Evolutionary conservation across 2,329 filamentous ascomycete species (phyloP), one percentile per base, ranked within the genome.

Genomic region (Fonsecaea multimorphosa): DNA sequence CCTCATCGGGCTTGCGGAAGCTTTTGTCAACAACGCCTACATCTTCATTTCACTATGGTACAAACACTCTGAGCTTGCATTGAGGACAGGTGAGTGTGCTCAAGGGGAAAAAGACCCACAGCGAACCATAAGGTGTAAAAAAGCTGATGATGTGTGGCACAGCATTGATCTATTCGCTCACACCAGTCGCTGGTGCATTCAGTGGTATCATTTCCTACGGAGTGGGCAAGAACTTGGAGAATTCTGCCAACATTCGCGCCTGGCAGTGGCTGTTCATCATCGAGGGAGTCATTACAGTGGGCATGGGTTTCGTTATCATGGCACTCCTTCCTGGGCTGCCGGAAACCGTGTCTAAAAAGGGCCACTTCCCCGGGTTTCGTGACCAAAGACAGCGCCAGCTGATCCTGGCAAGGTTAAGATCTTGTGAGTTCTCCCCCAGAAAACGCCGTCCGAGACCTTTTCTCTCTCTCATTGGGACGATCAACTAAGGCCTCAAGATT

Each of bases 161-260:
- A n/a, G 87, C 87, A 0, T 14, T 46, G 22, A 79, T 63, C 55
- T 67, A 56, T 29, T 16, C 8, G 4, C n/a, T 49, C 11, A 57
- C 16, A 4, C 60, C 91, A 31, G 84, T 92, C 27, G 89, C 87
- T 1, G 89, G 89, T 2, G 89, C 90, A 1, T 91, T 92, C 72
- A 89, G 88, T 0, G 89, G 88, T 1, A 76, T 89, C 8, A 85
- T 89, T 40, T 82, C 85, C 1, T 86, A 85, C 0, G 87, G 89
- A 3, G 90, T 92, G 59, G 87, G 85, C 0, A 79, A 80, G 16
- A 86, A 88, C 56, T 84, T 2, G 76, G 81, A 2, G 86, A 87
- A 1, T 91, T 74, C 75, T 80, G 86, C 14, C 88, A 85, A 84
- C 78, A 90, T 0, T 90, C 90, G 77, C 87, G 91, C 64, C 86